Conservation (phyloP, 176 grass and related monocot species). For the Typha latifolia region DNA sequence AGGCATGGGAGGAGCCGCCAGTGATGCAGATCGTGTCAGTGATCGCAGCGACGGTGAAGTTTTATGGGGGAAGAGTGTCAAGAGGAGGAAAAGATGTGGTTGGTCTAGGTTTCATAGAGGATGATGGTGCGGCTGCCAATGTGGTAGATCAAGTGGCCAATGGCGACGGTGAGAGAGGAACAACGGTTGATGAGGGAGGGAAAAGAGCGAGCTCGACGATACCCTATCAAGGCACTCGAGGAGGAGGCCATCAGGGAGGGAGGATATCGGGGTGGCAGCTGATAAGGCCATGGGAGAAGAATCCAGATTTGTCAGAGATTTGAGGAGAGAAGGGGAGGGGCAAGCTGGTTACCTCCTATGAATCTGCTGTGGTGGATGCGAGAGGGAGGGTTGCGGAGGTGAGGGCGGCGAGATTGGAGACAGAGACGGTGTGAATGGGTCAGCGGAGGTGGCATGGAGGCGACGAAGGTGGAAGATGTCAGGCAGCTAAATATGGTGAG, state of each 20-base stretch:
- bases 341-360: too few relatives aligned
- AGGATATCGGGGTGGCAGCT: constrained; percentile 10
- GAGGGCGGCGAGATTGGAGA: too few relatives aligned
- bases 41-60: constrained; percentile 51
- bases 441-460: too few relatives aligned
- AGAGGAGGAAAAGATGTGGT: constrained; percentile 32
- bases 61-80: constrained; percentile 54
- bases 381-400: too few relatives aligned
- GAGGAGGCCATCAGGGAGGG: constrained; percentile 57
- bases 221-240: constrained; percentile 59
- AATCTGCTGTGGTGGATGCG: too few relatives aligned
- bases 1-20: constrained; percentile 47
- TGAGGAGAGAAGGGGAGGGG: too few relatives aligned
- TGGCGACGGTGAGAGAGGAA: constrained; percentile 33
- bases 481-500: too few relatives aligned
- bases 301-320: too few relatives aligned
- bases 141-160: constrained; percentile 45
- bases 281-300: neutral
- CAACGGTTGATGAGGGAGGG: constrained; percentile 46
- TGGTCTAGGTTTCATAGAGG: constrained; percentile 53
- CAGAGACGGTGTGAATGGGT: too few relatives aligned
- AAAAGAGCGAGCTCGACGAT: constrained; percentile 32
- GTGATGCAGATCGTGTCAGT: constrained; percentile 56
- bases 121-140: constrained; percentile 39
- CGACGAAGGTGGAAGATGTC: too few relatives aligned